A percentile compares a stretch with the other conserved stretches of the same genome.
These are phyloP conservation scores for Phytophthora colocasiae DNA, from an alignment of 352 stramenopile genomes.

Conservation along the genomic window DNA sequence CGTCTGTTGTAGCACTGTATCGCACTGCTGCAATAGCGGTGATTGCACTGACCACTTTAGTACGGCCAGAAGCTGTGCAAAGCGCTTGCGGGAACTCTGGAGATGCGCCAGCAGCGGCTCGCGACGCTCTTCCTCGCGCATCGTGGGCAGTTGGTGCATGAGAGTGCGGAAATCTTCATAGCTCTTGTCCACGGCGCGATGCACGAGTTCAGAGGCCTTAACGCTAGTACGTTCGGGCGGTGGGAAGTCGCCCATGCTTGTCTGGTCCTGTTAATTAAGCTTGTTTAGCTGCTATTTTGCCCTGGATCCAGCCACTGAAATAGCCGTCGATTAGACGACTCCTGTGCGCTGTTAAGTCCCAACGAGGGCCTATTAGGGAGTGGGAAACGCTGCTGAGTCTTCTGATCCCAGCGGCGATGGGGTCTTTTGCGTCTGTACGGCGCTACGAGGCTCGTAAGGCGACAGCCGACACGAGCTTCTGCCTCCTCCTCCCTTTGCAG, in stretches of 20 bases:
- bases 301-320: slow-evolving; percentile 27
- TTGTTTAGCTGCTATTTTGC: slow-evolving; percentile 26
- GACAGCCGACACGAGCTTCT: slow-evolving; percentile 24
- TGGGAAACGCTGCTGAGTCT: slow-evolving; percentile 9
- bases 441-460: slow-evolving; percentile 12
- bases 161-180: slow-evolving; percentile 85
- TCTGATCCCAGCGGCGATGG: not conserved
- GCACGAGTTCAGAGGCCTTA: slow-evolving; percentile 79
- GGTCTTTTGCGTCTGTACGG: slow-evolving; percentile 14
- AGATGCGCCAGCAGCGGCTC: slow-evolving; percentile 75
- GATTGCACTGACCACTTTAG: slow-evolving; percentile 90
- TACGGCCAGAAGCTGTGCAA: slow-evolving; percentile 79
- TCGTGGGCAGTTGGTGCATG: slow-evolving; percentile 68
- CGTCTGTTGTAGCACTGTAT: slow-evolving; percentile 63
- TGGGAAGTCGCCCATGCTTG: slow-evolving; percentile 75
- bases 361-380: not conserved
- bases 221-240: slow-evolving; percentile 63
- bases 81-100: slow-evolving; percentile 66
- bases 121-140: slow-evolving; percentile 79
- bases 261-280: slow-evolving; percentile 5
- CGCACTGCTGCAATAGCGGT: slow-evolving; percentile 78
- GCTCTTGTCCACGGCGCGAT: slow-evolving; percentile 82
- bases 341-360: slow-evolving; percentile 10
- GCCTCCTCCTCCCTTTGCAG: slow-evolving; percentile 31
- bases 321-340: slow-evolving; percentile 27